phyloP scores from a whole-genome alignment of 768 basidiomycete species.

The Tulasnella sp. region DNA sequence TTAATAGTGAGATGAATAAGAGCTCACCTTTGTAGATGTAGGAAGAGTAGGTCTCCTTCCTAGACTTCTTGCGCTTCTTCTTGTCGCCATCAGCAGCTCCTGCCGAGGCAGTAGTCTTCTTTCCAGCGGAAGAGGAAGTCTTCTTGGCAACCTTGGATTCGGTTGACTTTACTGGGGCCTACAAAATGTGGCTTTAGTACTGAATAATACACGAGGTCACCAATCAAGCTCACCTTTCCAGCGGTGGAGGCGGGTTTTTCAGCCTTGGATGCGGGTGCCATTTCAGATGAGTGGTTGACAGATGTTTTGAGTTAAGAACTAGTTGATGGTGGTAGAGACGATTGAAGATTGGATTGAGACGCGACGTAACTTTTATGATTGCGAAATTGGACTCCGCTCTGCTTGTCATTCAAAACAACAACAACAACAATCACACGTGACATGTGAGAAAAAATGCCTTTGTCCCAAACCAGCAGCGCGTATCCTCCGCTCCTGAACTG shows the following conservation, averaged over 20 bases:
- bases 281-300: background rate
- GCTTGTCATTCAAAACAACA: too few relatives aligned
- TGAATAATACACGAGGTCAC: background rate
- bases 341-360: too few relatives aligned
- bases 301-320: too few relatives aligned
- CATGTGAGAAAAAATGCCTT: too few relatives aligned
- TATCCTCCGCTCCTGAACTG: too few relatives aligned
- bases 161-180: conserved; percentile 42
- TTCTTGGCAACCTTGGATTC: conserved; percentile 44
- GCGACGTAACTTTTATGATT: too few relatives aligned
- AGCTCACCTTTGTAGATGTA: conserved; percentile 84
- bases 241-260: conserved; percentile 45
- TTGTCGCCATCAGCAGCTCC: conserved; percentile 51
- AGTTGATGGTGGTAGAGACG: too few relatives aligned
- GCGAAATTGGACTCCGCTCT: too few relatives aligned
- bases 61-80: conserved; percentile 76
- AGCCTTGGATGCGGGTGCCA: conserved; percentile 51
- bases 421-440: too few relatives aligned
- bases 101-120: conserved; percentile 39
- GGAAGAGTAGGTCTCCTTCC: conserved; percentile 87
- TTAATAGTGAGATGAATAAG: background rate
- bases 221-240: conserved; percentile 29
- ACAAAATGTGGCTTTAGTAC: background rate
- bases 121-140: conserved; percentile 35
- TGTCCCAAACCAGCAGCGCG: too few relatives aligned